Percentiles rank a stretch among this genome's conserved stretches.
These are phyloP conservation scores for Colletotrichum noveboracense DNA, from an alignment of 2,329 filamentous ascomycete species.

Conservation along the genomic window DNA sequence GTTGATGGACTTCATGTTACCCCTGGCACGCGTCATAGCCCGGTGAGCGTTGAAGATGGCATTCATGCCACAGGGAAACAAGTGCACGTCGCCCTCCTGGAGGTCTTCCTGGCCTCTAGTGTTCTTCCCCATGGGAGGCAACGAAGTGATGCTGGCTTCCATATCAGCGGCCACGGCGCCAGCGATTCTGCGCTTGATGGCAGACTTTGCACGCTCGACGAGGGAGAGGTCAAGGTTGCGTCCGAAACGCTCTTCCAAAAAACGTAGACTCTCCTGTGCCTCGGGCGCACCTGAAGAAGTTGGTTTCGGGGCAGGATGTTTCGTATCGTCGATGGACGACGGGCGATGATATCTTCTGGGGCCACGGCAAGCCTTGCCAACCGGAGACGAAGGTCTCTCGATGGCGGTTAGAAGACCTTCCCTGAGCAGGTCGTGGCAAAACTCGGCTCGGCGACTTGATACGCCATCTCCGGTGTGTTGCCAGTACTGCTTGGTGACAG, in stretches of 20 bases:
- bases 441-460: conserved; percentile 90
- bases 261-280: conserved; percentile 73
- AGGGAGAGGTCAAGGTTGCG: conserved; percentile 84
- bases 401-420: conserved; percentile 63
- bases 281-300: conserved; percentile 35
- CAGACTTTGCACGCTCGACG: conserved; percentile 81
- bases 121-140: conserved; percentile 53
- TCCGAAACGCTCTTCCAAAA: conserved; percentile 93
- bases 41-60: conserved; percentile 90
- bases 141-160: conserved; percentile 63
- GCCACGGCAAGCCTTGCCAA: conserved; percentile 63
- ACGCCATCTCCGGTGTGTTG: conserved; percentile 94
- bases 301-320: conserved; percentile 24
- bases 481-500: conserved; percentile 92
- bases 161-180: conserved; percentile 79
- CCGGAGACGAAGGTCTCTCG: conserved; percentile 28
- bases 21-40: conserved; percentile 69
- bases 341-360: conserved; percentile 79
- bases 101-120: conserved; percentile 67
- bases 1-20: conserved; percentile 77
- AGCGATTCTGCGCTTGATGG: conserved; percentile 86
- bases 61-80: conserved; percentile 93
- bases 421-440: conserved; percentile 77
- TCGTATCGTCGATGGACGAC: conserved; percentile 43
- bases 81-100: conserved; percentile 84